These are phyloP conservation scores for Claviceps fusiformis DNA, from an alignment of 2,329 filamentous ascomycete genomes.

Conservation along the genomic window DNA sequence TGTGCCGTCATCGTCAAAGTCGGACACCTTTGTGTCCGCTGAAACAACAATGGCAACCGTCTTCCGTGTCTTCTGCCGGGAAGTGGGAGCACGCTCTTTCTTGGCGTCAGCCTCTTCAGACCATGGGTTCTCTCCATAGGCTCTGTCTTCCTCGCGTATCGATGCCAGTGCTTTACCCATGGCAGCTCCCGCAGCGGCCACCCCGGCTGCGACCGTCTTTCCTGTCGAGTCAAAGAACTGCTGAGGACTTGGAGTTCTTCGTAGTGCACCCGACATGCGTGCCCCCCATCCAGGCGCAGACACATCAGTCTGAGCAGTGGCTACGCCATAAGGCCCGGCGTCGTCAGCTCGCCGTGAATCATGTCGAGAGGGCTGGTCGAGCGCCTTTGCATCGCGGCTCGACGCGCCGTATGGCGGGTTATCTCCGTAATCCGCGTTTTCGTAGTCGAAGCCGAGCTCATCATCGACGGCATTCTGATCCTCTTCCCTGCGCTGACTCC, in stretches of 20 bases:
- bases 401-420: conserved; percentile 35
- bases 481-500: conserved; percentile 72
- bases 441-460: conserved; percentile 34
- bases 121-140: conserved; percentile 79
- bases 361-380: conserved; percentile 23
- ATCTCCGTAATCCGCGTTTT: conserved; percentile 37
- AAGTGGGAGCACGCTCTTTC: conserved; percentile 27
- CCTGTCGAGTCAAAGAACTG: conserved; percentile 77
- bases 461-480: conserved; percentile 52
- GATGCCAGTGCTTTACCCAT: conserved; percentile 72
- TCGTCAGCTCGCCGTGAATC: conserved; percentile 8
- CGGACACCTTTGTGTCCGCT: conserved; percentile 51
- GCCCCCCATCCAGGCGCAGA: conserved; percentile 49
- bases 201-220: conserved; percentile 65
- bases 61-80: conserved; percentile 44
- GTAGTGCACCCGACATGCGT: conserved; percentile 67
- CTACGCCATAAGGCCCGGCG: conserved; percentile 29
- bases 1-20: conserved; percentile 44
- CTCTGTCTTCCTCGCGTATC: conserved; percentile 73
- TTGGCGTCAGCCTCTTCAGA: conserved; percentile 74
- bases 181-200: conserved; percentile 70
- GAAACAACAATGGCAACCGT: conserved; percentile 83
- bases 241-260: conserved; percentile 73
- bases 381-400: conserved; percentile 17
- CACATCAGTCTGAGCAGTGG: conserved; percentile 15